Evolutionary conservation across 2,329 filamentous ascomycete genomes (phyloP).

Genomic region (Leptographium procerum): DNA sequence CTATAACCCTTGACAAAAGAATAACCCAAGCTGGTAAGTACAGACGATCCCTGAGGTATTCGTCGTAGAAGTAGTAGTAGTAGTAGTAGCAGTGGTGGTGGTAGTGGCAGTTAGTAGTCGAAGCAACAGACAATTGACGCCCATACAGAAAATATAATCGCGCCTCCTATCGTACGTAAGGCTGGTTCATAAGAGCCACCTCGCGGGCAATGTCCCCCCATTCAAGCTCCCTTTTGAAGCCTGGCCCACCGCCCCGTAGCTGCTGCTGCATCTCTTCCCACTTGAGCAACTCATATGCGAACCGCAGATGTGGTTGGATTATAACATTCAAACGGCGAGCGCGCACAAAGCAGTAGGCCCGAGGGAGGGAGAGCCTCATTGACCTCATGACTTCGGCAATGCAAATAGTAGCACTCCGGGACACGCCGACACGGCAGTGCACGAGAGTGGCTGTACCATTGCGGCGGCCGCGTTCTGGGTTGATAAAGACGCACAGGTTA

Average conservation of each 20-base stretch:
- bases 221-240: constrained; percentile 67
- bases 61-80: neutral
- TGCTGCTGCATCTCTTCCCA: constrained; percentile 74
- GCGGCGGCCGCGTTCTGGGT: constrained; percentile 67
- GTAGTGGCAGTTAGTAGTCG: neutral
- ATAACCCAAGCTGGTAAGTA: neutral
- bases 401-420: constrained; percentile 89
- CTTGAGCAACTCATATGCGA: constrained; percentile 88
- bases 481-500: neutral
- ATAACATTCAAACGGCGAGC: constrained; percentile 92
- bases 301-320: constrained; percentile 90
- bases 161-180: constrained; percentile 57
- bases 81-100: neutral
- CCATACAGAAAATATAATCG: neutral
- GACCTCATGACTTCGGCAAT: constrained; percentile 97
- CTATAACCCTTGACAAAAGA: neutral
- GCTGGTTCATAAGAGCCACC: constrained; percentile 91
- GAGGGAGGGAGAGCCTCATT: constrained; percentile 69
- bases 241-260: neutral
- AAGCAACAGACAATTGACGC: neutral
- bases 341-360: constrained; percentile 92
- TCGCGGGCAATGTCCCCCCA: constrained; percentile 83
- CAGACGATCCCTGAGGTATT: neutral
- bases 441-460: constrained; percentile 80
- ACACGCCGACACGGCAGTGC: constrained; percentile 93